A percentile compares a stretch with the other conserved stretches of the same genome.
These are phyloP conservation scores for Fusarium humuli DNA, from an alignment of 2,329 filamentous ascomycete genomes.

Conservation along the genomic window DNA sequence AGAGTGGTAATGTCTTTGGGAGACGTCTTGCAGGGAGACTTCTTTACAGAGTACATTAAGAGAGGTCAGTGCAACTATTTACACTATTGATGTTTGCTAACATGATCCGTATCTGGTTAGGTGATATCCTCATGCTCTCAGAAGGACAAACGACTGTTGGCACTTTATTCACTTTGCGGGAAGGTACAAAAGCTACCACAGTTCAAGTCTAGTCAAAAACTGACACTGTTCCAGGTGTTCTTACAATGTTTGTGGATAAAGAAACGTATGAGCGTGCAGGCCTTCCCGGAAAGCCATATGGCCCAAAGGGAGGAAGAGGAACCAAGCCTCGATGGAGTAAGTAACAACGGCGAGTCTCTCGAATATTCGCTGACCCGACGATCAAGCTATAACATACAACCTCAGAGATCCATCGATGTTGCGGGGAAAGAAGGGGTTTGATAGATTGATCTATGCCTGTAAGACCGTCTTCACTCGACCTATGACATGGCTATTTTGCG, in stretches of 20 bases:
- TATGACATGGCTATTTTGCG: conserved; percentile 82
- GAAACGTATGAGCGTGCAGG: conserved; percentile 86
- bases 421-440: conserved; percentile 85
- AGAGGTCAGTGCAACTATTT: conserved; percentile 62
- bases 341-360: conserved; percentile 39
- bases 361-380: conserved; percentile 42
- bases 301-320: conserved; percentile 67
- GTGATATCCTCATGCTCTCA: conserved; percentile 85
- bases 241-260: conserved; percentile 83
- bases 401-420: conserved; percentile 81
- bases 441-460: conserved; percentile 80
- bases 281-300: conserved; percentile 76
- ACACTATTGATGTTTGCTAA: neutral
- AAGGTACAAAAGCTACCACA: conserved; percentile 63
- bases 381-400: conserved; percentile 78
- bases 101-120: conserved; percentile 55
- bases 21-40: conserved; percentile 77
- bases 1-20: conserved; percentile 78
- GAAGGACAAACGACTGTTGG: conserved; percentile 77
- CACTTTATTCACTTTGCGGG: conserved; percentile 76
- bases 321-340: conserved; percentile 80
- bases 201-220: neutral
- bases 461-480: conserved; percentile 78
- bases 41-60: conserved; percentile 89
- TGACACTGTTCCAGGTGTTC: conserved; percentile 62